These are phyloP conservation scores for Triglochin maritima DNA, from an alignment of 106 monocot genomes.

Conservation along the genomic window DNA sequence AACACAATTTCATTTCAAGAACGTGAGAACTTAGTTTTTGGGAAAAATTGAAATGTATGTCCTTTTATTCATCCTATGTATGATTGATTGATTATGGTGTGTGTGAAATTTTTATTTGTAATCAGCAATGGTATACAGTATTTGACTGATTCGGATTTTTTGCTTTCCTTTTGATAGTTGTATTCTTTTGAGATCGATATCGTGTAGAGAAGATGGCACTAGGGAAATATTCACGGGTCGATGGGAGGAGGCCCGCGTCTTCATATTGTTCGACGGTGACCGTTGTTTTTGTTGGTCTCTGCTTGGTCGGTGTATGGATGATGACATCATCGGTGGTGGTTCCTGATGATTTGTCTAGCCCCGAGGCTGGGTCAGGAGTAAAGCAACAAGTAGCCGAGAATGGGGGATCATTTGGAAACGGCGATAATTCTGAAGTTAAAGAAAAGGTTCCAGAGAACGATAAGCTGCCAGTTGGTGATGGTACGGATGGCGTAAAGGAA, in stretches of 20 bases:
- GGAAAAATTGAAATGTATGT: too few species aligned
- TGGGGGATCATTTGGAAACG: conserved; percentile 10
- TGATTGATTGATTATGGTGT: too few species aligned
- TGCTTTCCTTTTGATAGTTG: not conserved
- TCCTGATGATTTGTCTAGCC: conserved; percentile 33
- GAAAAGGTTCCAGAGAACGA: conserved; percentile 19
- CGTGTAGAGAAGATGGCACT: conserved; percentile 36
- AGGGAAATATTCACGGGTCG: conserved; percentile 38
- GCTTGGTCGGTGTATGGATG: conserved; percentile 81
- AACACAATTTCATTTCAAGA: too few species aligned
- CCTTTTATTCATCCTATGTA: too few species aligned
- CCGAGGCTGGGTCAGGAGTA: conserved; percentile 18
- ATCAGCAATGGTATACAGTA: too few species aligned
- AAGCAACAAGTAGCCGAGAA: conserved; percentile 19
- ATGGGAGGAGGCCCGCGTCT: conserved; percentile 35
- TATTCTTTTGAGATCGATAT: not conserved
- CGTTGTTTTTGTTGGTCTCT: conserved; percentile 58
- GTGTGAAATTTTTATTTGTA: too few species aligned
- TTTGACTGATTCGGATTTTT: too few species aligned
- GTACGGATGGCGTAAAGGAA: conserved; percentile 23
- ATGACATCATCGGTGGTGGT: conserved; percentile 51
- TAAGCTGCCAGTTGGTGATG: conserved; percentile 23
- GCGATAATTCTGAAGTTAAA: conserved; percentile 16
- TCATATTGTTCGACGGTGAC: conserved; percentile 49
- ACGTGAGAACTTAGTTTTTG: too few species aligned